Conservation (phyloP, 2,329 filamentous ascomycete genomes). For the Furcasterigmium furcatum region DNA sequence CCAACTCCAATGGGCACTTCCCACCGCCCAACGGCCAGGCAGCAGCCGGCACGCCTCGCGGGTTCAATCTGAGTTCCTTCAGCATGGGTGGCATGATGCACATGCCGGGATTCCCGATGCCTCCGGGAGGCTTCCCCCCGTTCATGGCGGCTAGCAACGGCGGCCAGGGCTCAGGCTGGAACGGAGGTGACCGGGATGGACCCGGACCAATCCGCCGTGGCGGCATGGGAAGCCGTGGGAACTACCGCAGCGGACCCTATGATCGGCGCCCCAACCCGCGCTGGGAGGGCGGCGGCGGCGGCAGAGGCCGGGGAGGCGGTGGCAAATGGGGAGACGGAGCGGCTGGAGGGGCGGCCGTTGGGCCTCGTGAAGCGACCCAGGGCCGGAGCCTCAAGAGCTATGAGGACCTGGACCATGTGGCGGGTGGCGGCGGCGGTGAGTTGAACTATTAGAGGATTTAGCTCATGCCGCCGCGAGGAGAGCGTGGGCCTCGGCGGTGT, state of each 20-base stretch:
- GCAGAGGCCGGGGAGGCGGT: conserved; percentile 46
- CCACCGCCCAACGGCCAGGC: conserved; percentile 74
- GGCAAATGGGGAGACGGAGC: conserved; percentile 70
- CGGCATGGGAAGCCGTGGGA: conserved; percentile 48
- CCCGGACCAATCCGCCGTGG: conserved; percentile 67
- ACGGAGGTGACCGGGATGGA: conserved; percentile 55
- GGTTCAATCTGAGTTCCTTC: conserved; percentile 82
- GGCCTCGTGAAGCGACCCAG: conserved; percentile 86
- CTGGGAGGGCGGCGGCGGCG: conserved; percentile 51
- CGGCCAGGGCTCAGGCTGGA: conserved; percentile 45
- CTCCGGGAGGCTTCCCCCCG: conserved; percentile 42
- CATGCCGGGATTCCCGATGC: conserved; percentile 57
- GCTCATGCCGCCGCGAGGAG: background rate
- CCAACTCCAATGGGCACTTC: conserved; percentile 95
- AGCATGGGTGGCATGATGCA: conserved; percentile 56
- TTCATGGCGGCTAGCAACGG: conserved; percentile 49
- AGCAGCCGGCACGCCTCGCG: conserved; percentile 80
- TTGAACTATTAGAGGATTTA: conserved; percentile 70
- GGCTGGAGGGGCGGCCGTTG: conserved; percentile 72
- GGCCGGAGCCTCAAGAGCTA: conserved; percentile 94
- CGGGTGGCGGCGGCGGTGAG: conserved; percentile 72
- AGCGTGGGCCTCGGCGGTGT: background rate
- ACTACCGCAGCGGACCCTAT: conserved; percentile 68
- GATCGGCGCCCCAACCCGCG: conserved; percentile 62
- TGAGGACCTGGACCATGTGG: conserved; percentile 89